Base-by-base conservation (phyloP, 305 asterid genomes). In the Plantago coronopus region DNA sequence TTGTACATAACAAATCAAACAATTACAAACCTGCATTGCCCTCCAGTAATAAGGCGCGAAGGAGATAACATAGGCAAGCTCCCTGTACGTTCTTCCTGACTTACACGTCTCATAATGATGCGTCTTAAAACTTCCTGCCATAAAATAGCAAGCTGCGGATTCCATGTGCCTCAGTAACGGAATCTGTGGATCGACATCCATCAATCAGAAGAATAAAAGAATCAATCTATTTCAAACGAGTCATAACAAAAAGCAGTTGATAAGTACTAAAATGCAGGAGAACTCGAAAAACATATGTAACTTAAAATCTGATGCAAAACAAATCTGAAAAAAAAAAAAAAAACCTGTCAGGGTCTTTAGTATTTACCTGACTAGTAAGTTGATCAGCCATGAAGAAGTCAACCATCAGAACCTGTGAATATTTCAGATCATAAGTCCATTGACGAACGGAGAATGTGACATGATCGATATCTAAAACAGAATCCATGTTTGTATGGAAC, bases 311-410 rank as follows among this genome's bases (percentile, higher is more conserved):
- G 7, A 3, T 27, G 34, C 7, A 27, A 8, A 27, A 27, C 7
- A 27, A 27, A 17, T 47, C 17, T n/a, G 3, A 7, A 45, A 1
- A 7, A 17, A 13, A n/a, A n/a, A n/a, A n/a, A n/a, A n/a, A n/a
- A n/a, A n/a, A n/a, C n/a, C n/a, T n/a, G n/a, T n/a, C n/a, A n/a
- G n/a, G n/a, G n/a, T n/a, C n/a, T 21, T 8, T 27, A 27, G 53
- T 18, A 48, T 34, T 34, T 81, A 93, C 99, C 97, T 93, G 97
- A 65, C 99, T 93, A 12, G 99, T 93, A 1, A 93, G 86, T 68
- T 93, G 99, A 75, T 93, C 97, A 46, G 97, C 99, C 99, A 93
- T 93, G 86, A 89, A 89, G 73, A 93, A 87, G 49, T 93, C 97
- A 4, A 83, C 97, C 94, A 93, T 40, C 84, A 87, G 62, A 59